Percentiles rank a stretch among this genome's conserved stretches.
These are phyloP conservation scores for Botrytis sinoallii DNA, from an alignment of 2,329 filamentous ascomycete genomes.

Conservation along the genomic window DNA sequence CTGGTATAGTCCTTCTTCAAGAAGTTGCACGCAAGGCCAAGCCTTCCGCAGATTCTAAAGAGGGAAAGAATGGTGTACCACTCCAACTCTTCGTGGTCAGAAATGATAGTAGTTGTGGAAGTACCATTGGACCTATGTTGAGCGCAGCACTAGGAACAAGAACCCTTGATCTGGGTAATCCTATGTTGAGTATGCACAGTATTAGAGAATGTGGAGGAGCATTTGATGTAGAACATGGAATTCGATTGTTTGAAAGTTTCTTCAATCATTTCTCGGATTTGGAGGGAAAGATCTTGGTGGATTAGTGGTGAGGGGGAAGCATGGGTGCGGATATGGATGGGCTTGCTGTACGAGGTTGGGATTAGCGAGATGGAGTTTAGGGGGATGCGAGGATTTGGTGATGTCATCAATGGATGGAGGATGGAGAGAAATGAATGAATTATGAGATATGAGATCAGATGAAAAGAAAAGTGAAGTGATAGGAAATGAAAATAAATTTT, in stretches of 20 bases:
- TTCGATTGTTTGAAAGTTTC: constrained; percentile 84
- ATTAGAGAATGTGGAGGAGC: constrained; percentile 90
- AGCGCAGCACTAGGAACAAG: constrained; percentile 80
- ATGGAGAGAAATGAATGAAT: neutral
- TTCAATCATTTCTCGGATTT: constrained; percentile 80
- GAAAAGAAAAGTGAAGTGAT: neutral
- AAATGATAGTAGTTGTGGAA: constrained; percentile 92
- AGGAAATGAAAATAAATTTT: neutral
- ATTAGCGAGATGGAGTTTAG: neutral
- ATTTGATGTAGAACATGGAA: constrained; percentile 81
- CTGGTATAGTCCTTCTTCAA: constrained; percentile 88
- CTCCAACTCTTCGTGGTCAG: constrained; percentile 94
- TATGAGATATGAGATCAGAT: neutral
- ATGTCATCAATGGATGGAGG: neutral
- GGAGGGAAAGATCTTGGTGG: constrained; percentile 46
- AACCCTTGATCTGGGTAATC: constrained; percentile 89
- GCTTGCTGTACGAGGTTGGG: neutral
- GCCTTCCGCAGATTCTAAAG: constrained; percentile 44
- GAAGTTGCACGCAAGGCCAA: constrained; percentile 70
- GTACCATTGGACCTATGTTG: constrained; percentile 97
- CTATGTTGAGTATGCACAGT: constrained; percentile 81
- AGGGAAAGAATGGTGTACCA: constrained; percentile 65
- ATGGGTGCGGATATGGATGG: neutral
- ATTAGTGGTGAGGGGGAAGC: neutral
- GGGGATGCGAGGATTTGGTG: neutral